phyloP scores from a whole-genome alignment of 768 basidiomycete genomes.

The Hortiboletus campestris region DNA sequence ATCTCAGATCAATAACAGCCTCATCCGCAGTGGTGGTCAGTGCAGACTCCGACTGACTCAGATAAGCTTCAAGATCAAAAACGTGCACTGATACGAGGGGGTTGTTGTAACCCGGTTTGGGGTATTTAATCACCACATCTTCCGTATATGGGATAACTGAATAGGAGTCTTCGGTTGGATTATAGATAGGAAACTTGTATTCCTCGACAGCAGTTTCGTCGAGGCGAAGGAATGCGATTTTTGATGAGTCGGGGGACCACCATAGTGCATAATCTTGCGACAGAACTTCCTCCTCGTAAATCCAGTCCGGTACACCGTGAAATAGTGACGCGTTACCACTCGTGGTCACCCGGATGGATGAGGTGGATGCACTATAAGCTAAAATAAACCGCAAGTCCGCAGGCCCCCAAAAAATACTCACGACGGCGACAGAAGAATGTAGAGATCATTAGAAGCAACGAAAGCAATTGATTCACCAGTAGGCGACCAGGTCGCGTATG shows the following conservation, averaged over 20 bases:
- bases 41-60: conserved; percentile 33
- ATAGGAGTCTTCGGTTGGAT: conserved; percentile 70
- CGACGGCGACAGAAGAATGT: conserved; percentile 68
- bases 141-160: conserved; percentile 76
- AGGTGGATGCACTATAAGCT: conserved; percentile 33
- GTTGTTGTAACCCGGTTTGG: conserved; percentile 88
- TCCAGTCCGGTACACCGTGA: conserved; percentile 97
- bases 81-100: conserved; percentile 81
- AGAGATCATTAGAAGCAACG: conserved; percentile 87
- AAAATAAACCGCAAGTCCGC: conserved; percentile 2
- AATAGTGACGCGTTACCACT: conserved; percentile 84
- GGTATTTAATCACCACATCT: conserved; percentile 67
- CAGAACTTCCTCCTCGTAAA: conserved; percentile 93
- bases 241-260: conserved; percentile 72
- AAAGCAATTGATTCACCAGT: conserved; percentile 80
- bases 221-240: conserved; percentile 78
- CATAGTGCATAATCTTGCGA: conserved; percentile 71
- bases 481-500: conserved; percentile 88
- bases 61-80: conserved; percentile 69
- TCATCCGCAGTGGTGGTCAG: conserved; percentile 34
- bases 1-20: conserved; percentile 58
- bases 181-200: conserved; percentile 89
- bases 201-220: conserved; percentile 89
- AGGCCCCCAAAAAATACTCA: conserved; percentile 34
- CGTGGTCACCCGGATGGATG: conserved; percentile 72